Evolutionary conservation across 176 grass and related monocot genomes (phyloP), one percentile per base, ranked within the genome.

Genomic region (Zea luxurians): DNA sequence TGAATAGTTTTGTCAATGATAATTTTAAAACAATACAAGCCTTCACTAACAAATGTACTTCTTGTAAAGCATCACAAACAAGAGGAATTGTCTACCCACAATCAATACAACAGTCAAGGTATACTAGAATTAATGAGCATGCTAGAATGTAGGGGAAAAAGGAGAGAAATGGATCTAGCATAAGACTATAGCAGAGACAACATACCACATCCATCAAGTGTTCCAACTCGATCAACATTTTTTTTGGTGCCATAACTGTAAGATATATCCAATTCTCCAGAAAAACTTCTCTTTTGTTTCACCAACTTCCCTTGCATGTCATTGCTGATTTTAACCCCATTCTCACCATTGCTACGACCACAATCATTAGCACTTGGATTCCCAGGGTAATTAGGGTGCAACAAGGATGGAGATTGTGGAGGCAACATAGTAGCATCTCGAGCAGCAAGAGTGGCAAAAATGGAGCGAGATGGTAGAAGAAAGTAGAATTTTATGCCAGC

Each of bases 401-500:
- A 8, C 18, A n/a, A 49, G 4, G 62, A 48, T 53, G 71, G 37
- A 58, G 61, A 7, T 10, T n/a, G 15, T n/a, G 11, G 36, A 43
- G 46, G 37, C 40, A 58, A 5, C 13, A 54, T 6, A 62, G 61
- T 47, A 10, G 45, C 11, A 47, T 17, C 35, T 16, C 5, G 45
- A 73, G 69, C 21, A 74, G 54, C 68, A 70, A 35, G 8, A 44
- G 68, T 71, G 27, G 54, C 67, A 48, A 70, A 78, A 18, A 93
- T 79, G 49, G 89, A 86, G 40, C 78, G 34, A 54, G 20, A 48
- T 54, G 94, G 84, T 41, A 91, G 90, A 75, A 93, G 89, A 82
- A 97, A 91, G 76, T 97, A 93, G 48, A 93, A 91, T 59, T 65
- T 35, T 83, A 73, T 86, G 16, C 85, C 76, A 13, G 68, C 86